phyloP scores from a whole-genome alignment of 73 alveolate genomes.

The Tetrahymena thermophila region DNA sequence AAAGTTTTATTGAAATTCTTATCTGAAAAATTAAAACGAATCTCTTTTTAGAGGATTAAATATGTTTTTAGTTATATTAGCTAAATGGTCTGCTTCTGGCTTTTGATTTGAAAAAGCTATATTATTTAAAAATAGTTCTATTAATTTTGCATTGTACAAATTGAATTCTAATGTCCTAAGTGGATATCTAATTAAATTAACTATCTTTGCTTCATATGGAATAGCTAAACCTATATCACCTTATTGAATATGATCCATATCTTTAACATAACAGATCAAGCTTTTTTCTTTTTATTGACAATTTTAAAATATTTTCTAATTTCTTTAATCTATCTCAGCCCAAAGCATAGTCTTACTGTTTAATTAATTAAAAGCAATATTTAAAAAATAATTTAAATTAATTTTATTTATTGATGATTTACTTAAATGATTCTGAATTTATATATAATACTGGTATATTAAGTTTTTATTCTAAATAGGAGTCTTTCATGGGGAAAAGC shows the following conservation, averaged over 20 bases:
- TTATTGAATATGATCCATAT: background rate
- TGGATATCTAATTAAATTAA: background rate
- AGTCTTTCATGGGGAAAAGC: background rate
- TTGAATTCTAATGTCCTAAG: background rate
- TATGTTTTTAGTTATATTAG: background rate
- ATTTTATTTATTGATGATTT: background rate
- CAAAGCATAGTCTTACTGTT: background rate
- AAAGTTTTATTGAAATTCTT: background rate
- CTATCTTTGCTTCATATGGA: background rate
- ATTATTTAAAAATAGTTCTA: background rate
- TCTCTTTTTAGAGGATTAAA: background rate
- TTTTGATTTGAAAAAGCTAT: background rate
- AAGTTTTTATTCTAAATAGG: background rate
- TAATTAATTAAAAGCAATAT: background rate
- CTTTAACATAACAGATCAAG: background rate
- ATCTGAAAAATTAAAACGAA: background rate
- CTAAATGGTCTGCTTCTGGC: background rate
- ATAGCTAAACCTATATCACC: background rate
- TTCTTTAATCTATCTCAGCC: background rate
- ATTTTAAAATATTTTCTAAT: background rate
- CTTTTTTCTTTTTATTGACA: background rate
- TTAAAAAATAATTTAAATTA: background rate
- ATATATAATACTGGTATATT: background rate
- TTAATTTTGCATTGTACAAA: background rate
- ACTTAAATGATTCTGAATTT: background rate